Percentiles rank a stretch among this genome's conserved stretches.
Evolutionary conservation across 768 basidiomycete genomes (phyloP).

Genomic region (Clitopilus passeckerianus): DNA sequence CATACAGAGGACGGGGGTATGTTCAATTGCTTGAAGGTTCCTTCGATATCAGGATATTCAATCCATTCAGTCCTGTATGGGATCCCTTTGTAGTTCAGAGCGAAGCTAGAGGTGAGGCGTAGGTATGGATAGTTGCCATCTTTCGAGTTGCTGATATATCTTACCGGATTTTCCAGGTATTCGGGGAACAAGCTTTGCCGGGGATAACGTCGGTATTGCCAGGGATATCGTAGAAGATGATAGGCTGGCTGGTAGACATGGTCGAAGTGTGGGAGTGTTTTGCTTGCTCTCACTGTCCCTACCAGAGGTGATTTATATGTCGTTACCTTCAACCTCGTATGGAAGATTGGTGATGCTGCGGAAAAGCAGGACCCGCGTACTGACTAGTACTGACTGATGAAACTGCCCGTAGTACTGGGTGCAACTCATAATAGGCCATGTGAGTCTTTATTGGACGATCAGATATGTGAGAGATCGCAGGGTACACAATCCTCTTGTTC

Average conservation of each 20-base stretch:
- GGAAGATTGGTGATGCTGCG: too few relatives aligned
- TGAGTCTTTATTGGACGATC: too few relatives aligned
- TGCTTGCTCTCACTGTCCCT: neutral
- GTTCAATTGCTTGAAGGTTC: constrained; percentile 23
- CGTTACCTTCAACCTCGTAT: neutral
- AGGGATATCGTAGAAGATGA: constrained; percentile 36
- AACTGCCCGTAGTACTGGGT: too few relatives aligned
- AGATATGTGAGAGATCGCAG: too few relatives aligned
- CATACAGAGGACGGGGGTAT: constrained; percentile 27
- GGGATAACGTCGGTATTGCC: constrained; percentile 13
- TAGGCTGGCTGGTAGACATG: constrained; percentile 11
- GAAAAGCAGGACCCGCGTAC: too few relatives aligned
- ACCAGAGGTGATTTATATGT: neutral
- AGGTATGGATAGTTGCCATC: neutral
- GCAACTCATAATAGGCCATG: too few relatives aligned
- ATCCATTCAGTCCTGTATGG: constrained; percentile 37
- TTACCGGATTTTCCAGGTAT: constrained; percentile 26
- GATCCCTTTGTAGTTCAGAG: constrained; percentile 19
- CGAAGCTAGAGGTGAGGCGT: constrained; percentile 12
- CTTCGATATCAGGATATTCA: constrained; percentile 35
- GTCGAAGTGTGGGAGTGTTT: neutral
- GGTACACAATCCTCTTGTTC: too few relatives aligned
- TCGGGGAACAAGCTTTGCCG: constrained; percentile 26
- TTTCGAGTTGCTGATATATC: neutral
- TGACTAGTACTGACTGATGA: too few relatives aligned